Evolutionary conservation across 1,139 yeast genomes (phyloP).

Genomic region (Magnusiomyces suaveolens): DNA sequence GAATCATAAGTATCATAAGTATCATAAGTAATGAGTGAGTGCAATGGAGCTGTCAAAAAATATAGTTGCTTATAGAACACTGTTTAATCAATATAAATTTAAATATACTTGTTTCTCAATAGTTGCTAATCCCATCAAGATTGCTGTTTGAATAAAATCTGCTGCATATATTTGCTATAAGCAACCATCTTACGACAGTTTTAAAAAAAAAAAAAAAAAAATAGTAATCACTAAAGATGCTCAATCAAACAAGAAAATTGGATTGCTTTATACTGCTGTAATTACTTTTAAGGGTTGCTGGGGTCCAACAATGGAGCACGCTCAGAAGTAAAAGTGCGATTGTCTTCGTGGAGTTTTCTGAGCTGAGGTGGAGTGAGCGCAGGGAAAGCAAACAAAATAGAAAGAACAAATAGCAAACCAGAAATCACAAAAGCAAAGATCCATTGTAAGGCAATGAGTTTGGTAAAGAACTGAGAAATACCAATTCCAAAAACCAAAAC

Average conservation of each 20-base stretch:
- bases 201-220: no score
- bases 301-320: slow-evolving; percentile 1
- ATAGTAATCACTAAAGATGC: no score
- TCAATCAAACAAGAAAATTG: no score
- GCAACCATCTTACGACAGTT: no score
- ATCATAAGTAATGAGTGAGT: no score
- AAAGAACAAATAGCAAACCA: slow-evolving; percentile 42
- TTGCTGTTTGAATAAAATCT: not conserved
- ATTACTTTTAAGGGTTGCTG: not conserved
- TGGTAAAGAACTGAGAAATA: slow-evolving; percentile 57
- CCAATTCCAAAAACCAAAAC: slow-evolving; percentile 56
- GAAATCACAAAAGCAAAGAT: slow-evolving; percentile 64
- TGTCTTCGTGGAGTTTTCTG: not conserved
- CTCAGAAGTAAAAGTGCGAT: not conserved
- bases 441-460: slow-evolving; percentile 73
- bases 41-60: no score
- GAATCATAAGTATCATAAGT: no score
- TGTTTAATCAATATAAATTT: no score
- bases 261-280: no score
- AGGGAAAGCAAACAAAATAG: slow-evolving; percentile 37
- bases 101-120: no score
- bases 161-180: no score
- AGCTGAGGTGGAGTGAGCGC: slow-evolving; percentile 2
- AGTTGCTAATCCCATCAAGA: not conserved
- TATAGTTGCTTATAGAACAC: no score